Percentiles rank a stretch among this genome's conserved stretches.
Evolutionary conservation across 169 alveolate genomes (phyloP).

Genomic region (Plasmodium inui): DNA sequence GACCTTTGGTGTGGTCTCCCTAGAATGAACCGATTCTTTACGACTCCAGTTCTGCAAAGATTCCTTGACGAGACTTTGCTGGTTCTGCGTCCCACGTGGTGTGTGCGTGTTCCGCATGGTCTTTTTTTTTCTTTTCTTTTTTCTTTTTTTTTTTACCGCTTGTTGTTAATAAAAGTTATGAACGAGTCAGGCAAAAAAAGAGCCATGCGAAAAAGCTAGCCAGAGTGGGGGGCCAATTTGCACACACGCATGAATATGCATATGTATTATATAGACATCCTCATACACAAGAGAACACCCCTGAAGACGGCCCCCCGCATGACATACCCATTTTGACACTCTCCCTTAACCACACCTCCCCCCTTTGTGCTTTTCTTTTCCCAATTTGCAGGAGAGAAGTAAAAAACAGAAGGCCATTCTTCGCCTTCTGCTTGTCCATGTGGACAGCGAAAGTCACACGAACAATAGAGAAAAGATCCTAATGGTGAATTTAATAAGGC

Average conservation of each 20-base stretch:
- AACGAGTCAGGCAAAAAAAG: background rate
- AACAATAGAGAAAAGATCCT: constrained; percentile 55
- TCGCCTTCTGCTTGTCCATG: constrained; percentile 64
- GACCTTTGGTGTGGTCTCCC: background rate
- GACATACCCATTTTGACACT: background rate
- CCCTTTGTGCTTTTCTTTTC: background rate
- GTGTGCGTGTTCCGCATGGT: background rate
- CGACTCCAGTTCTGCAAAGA: background rate
- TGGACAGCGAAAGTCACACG: constrained; percentile 62
- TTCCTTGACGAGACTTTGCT: background rate
- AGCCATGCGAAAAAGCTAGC: background rate
- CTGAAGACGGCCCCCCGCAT: background rate
- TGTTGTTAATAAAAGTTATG: background rate
- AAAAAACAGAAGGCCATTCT: constrained; percentile 14
- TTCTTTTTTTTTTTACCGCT: background rate
- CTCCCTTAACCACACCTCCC: background rate
- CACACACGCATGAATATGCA: background rate
- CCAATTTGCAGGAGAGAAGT: background rate
- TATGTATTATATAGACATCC: background rate
- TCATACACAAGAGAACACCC: background rate
- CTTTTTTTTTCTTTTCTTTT: background rate
- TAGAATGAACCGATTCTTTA: background rate
- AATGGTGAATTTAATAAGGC: constrained; percentile 52
- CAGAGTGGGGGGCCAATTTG: background rate
- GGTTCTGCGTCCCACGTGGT: background rate